These are phyloP conservation scores for Blastocystis sp. DNA, from an alignment of 352 stramenopile species.

Conservation along the genomic window DNA sequence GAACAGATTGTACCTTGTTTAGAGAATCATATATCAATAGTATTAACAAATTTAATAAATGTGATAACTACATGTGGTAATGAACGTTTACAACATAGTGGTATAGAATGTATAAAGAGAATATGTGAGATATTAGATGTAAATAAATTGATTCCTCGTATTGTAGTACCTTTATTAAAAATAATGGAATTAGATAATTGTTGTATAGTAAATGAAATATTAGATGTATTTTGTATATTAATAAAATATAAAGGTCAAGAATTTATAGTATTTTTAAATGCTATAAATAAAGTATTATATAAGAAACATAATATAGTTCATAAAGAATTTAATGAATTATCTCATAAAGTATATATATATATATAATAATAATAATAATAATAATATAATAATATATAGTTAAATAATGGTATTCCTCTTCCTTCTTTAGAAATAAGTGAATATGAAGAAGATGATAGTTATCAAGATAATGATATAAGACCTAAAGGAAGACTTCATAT, in stretches of 20 bases:
- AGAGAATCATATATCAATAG: conserved; percentile 27
- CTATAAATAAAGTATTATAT: conserved; percentile 23
- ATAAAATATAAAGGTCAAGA: conserved; percentile 24
- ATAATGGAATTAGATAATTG: conserved; percentile 13
- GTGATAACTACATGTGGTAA: conserved; percentile 33
- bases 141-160: conserved; percentile 14
- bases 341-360: conserved; percentile 32
- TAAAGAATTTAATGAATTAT: conserved; percentile 32
- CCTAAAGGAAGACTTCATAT: no score
- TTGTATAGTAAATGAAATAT: conserved; percentile 4
- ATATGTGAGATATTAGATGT: conserved; percentile 32
- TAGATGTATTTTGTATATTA: conserved; percentile 9
- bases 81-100: neutral
- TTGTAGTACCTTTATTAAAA: conserved; percentile 34
- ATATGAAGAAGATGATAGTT: neutral
- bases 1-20: conserved; percentile 24
- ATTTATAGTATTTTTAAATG: conserved; percentile 13
- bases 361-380: no score
- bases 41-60: conserved; percentile 21
- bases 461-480: no score
- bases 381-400: no score
- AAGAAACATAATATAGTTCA: conserved; percentile 30
- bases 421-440: conserved; percentile 14
- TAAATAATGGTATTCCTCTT: no score
- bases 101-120: conserved; percentile 11